Percentiles rank a stretch among this genome's conserved stretches.
Conservation (phyloP, 2,329 filamentous ascomycete species). For the Diaporthe eres region DNA sequence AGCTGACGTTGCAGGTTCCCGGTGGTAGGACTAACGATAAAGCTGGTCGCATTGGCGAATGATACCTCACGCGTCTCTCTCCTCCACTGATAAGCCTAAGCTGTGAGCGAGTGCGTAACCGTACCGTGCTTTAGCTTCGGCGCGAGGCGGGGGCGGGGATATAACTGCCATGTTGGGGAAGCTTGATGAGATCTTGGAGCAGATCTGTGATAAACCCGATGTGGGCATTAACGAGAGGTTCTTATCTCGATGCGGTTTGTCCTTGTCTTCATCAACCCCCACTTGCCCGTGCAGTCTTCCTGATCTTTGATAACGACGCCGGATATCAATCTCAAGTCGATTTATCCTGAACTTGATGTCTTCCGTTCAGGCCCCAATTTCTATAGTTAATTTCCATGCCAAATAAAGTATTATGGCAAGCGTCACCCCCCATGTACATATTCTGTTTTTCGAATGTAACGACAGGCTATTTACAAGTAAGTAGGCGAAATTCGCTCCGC, state of each 20-base stretch:
- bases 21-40: conserved; percentile 15
- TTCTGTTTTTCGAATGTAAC: no score
- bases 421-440: no score
- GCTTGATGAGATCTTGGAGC: background rate
- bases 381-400: no score
- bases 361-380: no score
- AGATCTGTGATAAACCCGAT: background rate
- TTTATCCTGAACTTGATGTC: no score
- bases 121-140: background rate
- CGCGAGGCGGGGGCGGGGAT: conserved; percentile 14
- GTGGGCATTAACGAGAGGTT: background rate
- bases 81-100: background rate
- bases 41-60: conserved; percentile 16
- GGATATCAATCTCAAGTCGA: background rate
- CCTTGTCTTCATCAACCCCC: background rate
- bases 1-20: background rate
- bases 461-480: background rate
- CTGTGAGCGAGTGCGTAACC: background rate
- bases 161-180: conserved; percentile 18
- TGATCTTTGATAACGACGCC: conserved; percentile 1
- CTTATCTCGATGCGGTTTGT: conserved; percentile 5
- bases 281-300: conserved; percentile 12
- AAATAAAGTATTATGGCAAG: no score
- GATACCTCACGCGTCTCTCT: background rate
- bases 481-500: background rate